A percentile compares a stretch with the other conserved stretches of the same genome.
Conservation (phyloP, 1,284 basidiomycete species). For the Clitocybe nebularis region DNA sequence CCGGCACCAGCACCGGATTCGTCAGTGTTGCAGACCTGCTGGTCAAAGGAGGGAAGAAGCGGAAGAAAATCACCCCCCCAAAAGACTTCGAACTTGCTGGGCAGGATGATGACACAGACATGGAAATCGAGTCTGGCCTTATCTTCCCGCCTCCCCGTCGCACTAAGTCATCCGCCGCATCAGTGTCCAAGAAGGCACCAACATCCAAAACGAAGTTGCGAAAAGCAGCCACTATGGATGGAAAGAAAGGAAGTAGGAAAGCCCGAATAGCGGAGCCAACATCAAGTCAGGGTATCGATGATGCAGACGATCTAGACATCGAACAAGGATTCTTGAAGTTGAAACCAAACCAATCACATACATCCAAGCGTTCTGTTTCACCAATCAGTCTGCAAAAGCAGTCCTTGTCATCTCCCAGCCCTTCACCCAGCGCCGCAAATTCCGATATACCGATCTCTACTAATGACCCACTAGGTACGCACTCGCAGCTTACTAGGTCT, state of each 20-base stretch:
- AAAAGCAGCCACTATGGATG: conserved; percentile 33
- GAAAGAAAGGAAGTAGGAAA: conserved; percentile 27
- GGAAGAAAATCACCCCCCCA: conserved; percentile 32
- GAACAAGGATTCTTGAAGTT: conserved; percentile 29
- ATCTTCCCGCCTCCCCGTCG: conserved; percentile 43
- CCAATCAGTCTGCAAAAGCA: no score
- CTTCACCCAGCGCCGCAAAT: neutral
- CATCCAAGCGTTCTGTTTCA: conserved; percentile 5
- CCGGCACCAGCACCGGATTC: conserved; percentile 59
- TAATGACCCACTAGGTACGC: no score
- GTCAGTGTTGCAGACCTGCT: conserved; percentile 59
- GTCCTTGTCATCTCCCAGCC: neutral
- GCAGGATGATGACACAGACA: conserved; percentile 56
- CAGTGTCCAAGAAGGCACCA: conserved; percentile 23
- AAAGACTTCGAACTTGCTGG: conserved; percentile 38
- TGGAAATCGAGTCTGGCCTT: conserved; percentile 57
- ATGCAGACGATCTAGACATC: conserved; percentile 53
- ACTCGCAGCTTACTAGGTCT: no score
- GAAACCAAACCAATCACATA: conserved; percentile 3
- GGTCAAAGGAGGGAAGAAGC: conserved; percentile 46
- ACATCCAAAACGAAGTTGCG: conserved; percentile 33
- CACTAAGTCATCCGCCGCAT: conserved; percentile 41
- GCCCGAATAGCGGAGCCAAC: conserved; percentile 24
- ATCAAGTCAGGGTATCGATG: conserved; percentile 40
- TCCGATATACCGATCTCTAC: no score